Evolutionary conservation across 2,329 filamentous ascomycete genomes (phyloP).

Genomic region (Penicillium paneum): DNA sequence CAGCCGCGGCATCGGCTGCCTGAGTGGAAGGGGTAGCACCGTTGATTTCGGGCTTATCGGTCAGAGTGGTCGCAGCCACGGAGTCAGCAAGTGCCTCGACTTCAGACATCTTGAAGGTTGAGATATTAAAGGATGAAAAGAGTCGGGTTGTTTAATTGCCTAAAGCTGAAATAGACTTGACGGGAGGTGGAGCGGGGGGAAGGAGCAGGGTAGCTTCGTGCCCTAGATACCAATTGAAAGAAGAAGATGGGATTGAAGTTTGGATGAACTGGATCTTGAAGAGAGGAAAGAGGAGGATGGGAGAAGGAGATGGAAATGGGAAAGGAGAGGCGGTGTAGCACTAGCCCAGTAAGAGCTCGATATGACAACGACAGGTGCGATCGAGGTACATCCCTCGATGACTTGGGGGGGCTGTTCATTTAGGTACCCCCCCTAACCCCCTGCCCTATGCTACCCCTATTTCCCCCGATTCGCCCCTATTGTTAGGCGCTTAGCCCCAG

Average conservation of each 20-base stretch:
- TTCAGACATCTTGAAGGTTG: conserved; percentile 70
- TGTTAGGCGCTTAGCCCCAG: not conserved
- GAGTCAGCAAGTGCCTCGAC: conserved; percentile 67
- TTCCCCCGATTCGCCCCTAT: not conserved
- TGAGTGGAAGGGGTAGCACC: conserved; percentile 65
- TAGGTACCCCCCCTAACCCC: not conserved
- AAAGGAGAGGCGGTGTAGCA: conserved; percentile 22
- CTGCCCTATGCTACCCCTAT: not conserved
- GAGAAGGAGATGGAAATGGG: conserved; percentile 19
- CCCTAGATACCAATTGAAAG: conserved; percentile 63
- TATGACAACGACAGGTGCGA: not conserved
- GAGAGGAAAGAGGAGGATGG: conserved; percentile 22
- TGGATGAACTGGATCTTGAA: conserved; percentile 20
- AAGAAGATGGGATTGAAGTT: conserved; percentile 23
- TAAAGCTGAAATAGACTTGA: conserved; percentile 43
- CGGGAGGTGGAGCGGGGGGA: conserved; percentile 54
- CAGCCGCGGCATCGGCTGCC: conserved; percentile 81
- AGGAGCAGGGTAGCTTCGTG: conserved; percentile 77
- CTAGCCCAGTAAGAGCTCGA: conserved; percentile 13
- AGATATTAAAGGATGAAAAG: conserved; percentile 31
- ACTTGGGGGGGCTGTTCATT: not conserved
- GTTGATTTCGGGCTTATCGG: conserved; percentile 50
- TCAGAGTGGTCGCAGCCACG: conserved; percentile 65
- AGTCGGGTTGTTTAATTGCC: conserved; percentile 30
- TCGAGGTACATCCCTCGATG: not conserved